Conservation (phyloP, 805 yeast genomes). For the Saccharomycopsis sp. region DNA sequence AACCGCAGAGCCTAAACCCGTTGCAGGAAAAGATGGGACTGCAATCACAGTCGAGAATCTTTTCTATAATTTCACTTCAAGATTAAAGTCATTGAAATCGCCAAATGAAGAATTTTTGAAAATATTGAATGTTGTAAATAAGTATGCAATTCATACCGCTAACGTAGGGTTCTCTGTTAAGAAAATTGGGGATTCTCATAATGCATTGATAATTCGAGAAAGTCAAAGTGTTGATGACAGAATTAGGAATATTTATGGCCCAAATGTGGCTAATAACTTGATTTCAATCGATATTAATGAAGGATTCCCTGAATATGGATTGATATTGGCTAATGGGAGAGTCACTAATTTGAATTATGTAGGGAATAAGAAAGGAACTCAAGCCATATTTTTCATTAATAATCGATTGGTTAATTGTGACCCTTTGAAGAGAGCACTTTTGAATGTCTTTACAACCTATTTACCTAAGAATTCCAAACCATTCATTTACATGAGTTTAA, state of each 20-base stretch:
- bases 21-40: slow-evolving; percentile 87
- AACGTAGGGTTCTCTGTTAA: slow-evolving; percentile 74
- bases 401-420: slow-evolving; percentile 78
- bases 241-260: slow-evolving; percentile 68
- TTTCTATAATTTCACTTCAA: slow-evolving; percentile 79
- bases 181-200: slow-evolving; percentile 68
- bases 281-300: slow-evolving; percentile 38
- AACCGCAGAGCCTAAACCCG: slow-evolving; percentile 50
- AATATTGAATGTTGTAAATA: slow-evolving; percentile 75
- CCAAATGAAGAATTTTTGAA: slow-evolving; percentile 68
- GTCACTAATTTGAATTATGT: slow-evolving; percentile 63
- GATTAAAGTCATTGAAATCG: slow-evolving; percentile 59
- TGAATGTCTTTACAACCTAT: slow-evolving; percentile 52
- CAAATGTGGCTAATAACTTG: slow-evolving; percentile 57
- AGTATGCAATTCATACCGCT: slow-evolving; percentile 70
- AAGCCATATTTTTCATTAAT: slow-evolving; percentile 80
- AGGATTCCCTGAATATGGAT: slow-evolving; percentile 38
- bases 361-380: slow-evolving; percentile 54
- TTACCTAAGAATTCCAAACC: slow-evolving; percentile 75
- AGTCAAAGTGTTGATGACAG: slow-evolving; percentile 51
- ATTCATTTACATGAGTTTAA: slow-evolving; percentile 69
- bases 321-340: slow-evolving; percentile 46
- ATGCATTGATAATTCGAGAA: slow-evolving; percentile 53
- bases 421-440: slow-evolving; percentile 63
- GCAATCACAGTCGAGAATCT: slow-evolving; percentile 79